Percentiles rank a stretch among this genome's conserved stretches.
phyloP scores from a whole-genome alignment of 106 monocot species.

The Dioscorea zingiberensis region DNA sequence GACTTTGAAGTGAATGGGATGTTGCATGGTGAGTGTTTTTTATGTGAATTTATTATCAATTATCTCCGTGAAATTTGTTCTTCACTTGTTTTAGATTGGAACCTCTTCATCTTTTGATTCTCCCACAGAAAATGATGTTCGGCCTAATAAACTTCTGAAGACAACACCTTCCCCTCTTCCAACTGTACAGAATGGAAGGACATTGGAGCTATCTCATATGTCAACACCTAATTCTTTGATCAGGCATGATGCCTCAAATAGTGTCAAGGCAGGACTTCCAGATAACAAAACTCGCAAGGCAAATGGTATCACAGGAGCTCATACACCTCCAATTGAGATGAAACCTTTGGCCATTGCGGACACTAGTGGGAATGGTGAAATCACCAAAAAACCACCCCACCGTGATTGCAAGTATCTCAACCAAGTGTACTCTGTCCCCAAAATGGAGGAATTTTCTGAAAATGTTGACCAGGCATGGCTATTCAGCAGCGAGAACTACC shows the following conservation, averaged over 20 bases:
- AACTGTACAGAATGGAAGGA: constrained; percentile 45
- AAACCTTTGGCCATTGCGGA: background rate
- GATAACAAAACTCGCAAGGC: constrained; percentile 24
- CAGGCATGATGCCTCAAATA: constrained; percentile 16
- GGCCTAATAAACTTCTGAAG: constrained; percentile 51
- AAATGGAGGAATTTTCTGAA: constrained; percentile 47
- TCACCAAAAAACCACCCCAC: constrained; percentile 32
- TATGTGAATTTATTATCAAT: background rate
- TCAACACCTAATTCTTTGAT: constrained; percentile 7
- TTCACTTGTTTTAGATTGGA: background rate
- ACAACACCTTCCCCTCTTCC: constrained; percentile 20
- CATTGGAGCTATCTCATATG: constrained; percentile 11
- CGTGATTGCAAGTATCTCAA: constrained; percentile 54
- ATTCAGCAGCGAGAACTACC: constrained; percentile 14
- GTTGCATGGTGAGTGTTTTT: constrained; percentile 43
- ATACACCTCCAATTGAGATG: constrained; percentile 7
- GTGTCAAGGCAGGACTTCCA: constrained; percentile 7
- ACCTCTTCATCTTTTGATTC: background rate
- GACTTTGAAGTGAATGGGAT: constrained; percentile 46
- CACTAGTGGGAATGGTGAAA: constrained; percentile 11
- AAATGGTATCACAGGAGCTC: constrained; percentile 32
- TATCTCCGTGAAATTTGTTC: background rate
- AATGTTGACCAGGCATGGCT: constrained; percentile 61
- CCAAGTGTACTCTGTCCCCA: constrained; percentile 41
- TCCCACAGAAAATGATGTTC: constrained; percentile 48